These are phyloP conservation scores for Dryas drummondii DNA, from an alignment of 306 rosid species.

Conservation along the genomic window DNA sequence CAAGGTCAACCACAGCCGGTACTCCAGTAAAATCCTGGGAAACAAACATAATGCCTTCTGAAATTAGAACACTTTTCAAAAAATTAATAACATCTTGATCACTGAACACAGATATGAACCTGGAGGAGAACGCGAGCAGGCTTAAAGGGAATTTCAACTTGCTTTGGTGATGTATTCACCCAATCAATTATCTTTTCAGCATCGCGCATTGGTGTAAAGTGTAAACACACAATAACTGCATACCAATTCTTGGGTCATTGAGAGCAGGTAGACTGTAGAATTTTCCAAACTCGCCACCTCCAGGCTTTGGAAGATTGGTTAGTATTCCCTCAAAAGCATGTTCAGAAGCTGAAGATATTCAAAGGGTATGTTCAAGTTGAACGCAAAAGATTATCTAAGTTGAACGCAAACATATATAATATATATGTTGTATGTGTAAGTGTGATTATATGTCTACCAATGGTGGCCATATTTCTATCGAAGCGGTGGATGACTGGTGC, in stretches of 20 bases:
- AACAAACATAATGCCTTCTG: no score
- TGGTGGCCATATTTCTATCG: no score
- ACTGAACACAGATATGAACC: not conserved
- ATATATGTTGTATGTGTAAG: no score
- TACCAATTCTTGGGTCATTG: conserved; percentile 32
- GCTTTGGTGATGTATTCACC: conserved; percentile 6
- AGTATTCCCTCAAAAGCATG: conserved; percentile 25
- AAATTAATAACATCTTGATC: not conserved
- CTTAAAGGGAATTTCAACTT: conserved; percentile 1
- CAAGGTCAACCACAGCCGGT: conserved; percentile 91
- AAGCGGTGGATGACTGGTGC: no score
- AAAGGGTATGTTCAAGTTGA: not conserved
- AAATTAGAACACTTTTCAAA: not conserved
- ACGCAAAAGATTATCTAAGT: no score
- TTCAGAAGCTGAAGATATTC: conserved; percentile 23
- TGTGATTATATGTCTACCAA: no score
- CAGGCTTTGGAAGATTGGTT: conserved; percentile 28
- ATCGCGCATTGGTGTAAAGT: not conserved
- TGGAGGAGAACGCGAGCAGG: conserved; percentile 2
- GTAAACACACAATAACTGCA: not conserved
- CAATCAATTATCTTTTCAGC: conserved; percentile 2
- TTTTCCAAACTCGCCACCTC: conserved; percentile 31
- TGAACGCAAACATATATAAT: no score
- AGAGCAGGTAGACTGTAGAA: conserved; percentile 25
- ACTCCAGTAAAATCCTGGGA: conserved; percentile 89